Base-by-base conservation (phyloP, 2,329 filamentous ascomycete species). In the Triangularia setosa region DNA sequence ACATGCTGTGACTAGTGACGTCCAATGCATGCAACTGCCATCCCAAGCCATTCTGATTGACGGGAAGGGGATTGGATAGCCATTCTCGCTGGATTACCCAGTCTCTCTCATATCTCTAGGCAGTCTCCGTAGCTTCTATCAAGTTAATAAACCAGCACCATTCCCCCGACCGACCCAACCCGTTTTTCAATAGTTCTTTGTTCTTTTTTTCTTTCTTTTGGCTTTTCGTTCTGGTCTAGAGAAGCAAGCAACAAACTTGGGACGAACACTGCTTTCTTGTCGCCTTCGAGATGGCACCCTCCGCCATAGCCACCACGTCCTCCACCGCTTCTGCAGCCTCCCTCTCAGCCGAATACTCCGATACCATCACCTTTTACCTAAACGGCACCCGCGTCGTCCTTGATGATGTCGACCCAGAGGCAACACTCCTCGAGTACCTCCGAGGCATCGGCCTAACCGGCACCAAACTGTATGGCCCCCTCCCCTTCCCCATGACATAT, bases 391-490 rank as follows among this genome's bases (percentile, higher is more conserved):
- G 89, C 69, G 90, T 98, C 16, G 86, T 90, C 1, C 80, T 99
- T 16, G 93, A 97, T 70, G 85, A 91, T 12, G 87, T 95, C 60
- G 93, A 98, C 73, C 95, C 95, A 0, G 94, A 98, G 75, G 83
- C 93, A 57, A 99, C 95, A 0, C 83, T 99, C 30, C 81, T 99
- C 6, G 94, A 98, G 76, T 99, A 98, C 72, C 83, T 99, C 44
- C 86, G 95, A 67, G 94, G 93, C 21, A 91, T 98, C 74, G 95
- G 95, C 0, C 81, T 98, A 71, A 98, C 94, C 4, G 95, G 95
- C 14, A 98, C 95, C 12, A 99, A 99, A 78, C 84, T 98, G 77
- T 87, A 79, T 65, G 81, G 18, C 25, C 61, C 24, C 25, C 25
- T 18, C n/a, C 52, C 23, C 52, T 6, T 33, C 21, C 53, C 33